Evolutionary conservation across 2,329 filamentous ascomycete genomes (phyloP).

Genomic region (Fusarium verrucosum): DNA sequence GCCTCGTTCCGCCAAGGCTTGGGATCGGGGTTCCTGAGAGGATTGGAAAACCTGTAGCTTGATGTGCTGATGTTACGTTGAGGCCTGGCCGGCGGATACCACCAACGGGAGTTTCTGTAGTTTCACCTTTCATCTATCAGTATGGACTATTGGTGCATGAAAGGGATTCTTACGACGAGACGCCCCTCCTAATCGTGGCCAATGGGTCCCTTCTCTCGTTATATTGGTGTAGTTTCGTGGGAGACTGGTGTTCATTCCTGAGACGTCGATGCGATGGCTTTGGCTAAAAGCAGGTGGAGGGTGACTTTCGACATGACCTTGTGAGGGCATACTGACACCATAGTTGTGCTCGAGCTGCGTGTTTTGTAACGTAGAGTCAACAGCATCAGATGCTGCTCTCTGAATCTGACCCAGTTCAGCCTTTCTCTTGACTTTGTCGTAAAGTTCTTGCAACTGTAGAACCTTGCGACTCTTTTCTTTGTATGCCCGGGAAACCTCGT

Average conservation of each 20-base stretch:
- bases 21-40: slow-evolving; percentile 15
- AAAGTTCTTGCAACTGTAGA: slow-evolving; percentile 72
- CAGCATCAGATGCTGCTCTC: slow-evolving; percentile 60
- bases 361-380: slow-evolving; percentile 45
- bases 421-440: slow-evolving; percentile 67
- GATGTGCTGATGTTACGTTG: slow-evolving; percentile 10
- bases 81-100: slow-evolving; percentile 18
- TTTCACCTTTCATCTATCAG: slow-evolving; percentile 27
- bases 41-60: slow-evolving; percentile 7
- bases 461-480: slow-evolving; percentile 77
- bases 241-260: slow-evolving; percentile 26
- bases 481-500: slow-evolving; percentile 72
- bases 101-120: slow-evolving; percentile 7
- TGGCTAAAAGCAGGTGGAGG: slow-evolving; percentile 15
- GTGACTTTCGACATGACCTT: background rate
- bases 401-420: slow-evolving; percentile 65
- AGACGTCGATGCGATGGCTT: slow-evolving; percentile 29
- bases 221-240: slow-evolving; percentile 19
- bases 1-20: slow-evolving; percentile 10
- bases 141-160: too few species aligned
- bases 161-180: slow-evolving; percentile 23
- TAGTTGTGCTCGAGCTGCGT: slow-evolving; percentile 21
- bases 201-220: slow-evolving; percentile 26
- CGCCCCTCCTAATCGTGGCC: slow-evolving; percentile 24
- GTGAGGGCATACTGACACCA: background rate